phyloP scores from a whole-genome alignment of 2,329 filamentous ascomycete species.

The Diaporthe citrichinensis region DNA sequence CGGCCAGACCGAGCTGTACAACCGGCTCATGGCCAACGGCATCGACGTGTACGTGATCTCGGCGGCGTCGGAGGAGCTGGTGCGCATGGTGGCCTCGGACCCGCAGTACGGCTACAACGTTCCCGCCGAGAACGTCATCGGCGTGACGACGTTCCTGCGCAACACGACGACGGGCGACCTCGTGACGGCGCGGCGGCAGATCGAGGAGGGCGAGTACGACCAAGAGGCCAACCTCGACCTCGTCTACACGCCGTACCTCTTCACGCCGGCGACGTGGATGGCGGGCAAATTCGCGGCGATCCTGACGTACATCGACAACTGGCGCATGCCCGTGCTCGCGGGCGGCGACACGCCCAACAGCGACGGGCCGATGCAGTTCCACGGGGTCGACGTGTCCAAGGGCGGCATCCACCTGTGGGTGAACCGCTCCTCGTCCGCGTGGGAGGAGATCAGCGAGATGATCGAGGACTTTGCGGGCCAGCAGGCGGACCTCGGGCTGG shows the following conservation, averaged over 20 bases:
- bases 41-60: conserved; percentile 60
- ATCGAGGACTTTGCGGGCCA: conserved; percentile 51
- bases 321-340: conserved; percentile 58
- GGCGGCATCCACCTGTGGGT: conserved; percentile 60
- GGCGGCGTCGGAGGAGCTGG: conserved; percentile 59
- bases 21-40: conserved; percentile 57
- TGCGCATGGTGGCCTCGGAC: conserved; percentile 61
- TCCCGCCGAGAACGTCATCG: conserved; percentile 59
- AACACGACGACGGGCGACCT: conserved; percentile 49
- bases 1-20: conserved; percentile 60
- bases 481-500: conserved; percentile 53
- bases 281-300: conserved; percentile 60
- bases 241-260: conserved; percentile 57
- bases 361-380: conserved; percentile 61
- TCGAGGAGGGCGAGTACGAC: conserved; percentile 54
- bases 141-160: conserved; percentile 56
- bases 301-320: conserved; percentile 58
- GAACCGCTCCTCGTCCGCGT: conserved; percentile 54
- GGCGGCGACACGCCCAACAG: conserved; percentile 60
- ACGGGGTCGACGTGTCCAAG: conserved; percentile 57
- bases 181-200: conserved; percentile 57
- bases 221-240: conserved; percentile 55
- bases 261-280: conserved; percentile 60
- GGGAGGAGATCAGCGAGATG: conserved; percentile 54
- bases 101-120: conserved; percentile 62